Conservation (phyloP, 768 basidiomycete genomes). For the Gloeopeniophorella convolvens region DNA sequence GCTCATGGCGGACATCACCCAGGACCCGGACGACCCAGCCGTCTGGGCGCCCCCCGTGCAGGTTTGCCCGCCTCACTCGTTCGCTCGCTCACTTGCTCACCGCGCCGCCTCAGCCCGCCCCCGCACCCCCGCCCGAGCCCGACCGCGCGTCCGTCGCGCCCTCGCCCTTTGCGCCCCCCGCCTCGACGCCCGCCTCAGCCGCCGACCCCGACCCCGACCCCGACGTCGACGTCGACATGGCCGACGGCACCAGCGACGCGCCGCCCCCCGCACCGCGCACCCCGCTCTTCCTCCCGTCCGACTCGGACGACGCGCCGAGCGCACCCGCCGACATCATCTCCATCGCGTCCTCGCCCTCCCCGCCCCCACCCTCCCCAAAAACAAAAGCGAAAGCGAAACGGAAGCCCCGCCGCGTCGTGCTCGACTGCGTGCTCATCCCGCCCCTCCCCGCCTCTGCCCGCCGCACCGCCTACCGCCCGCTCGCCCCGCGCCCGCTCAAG, state of each 20-base stretch:
- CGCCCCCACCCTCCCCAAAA: neutral
- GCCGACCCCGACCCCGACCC: neutral
- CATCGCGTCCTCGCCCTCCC: neutral
- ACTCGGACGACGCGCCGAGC: neutral
- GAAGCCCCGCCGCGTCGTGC: too few relatives aligned
- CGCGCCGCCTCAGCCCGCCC: too few relatives aligned
- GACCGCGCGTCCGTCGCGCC: neutral
- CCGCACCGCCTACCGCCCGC: neutral
- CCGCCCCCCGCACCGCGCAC: too few relatives aligned
- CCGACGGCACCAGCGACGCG: too few relatives aligned
- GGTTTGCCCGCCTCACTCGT: too few relatives aligned
- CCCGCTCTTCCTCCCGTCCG: too few relatives aligned
- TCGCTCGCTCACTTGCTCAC: too few relatives aligned
- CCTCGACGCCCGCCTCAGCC: neutral
- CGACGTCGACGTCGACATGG: neutral
- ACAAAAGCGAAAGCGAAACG: neutral
- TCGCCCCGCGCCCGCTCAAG: neutral
- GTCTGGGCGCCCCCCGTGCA: neutral
- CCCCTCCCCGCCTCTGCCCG: neutral
- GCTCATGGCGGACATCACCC: constrained; percentile 17
- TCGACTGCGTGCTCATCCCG: constrained; percentile 7
- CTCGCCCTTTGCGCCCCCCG: constrained; percentile 7
- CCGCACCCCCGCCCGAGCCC: too few relatives aligned
- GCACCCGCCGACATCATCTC: constrained; percentile 2
- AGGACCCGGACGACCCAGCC: constrained; percentile 9